Percentiles rank a stretch among this genome's conserved stretches.
phyloP scores from a whole-genome alignment of 441 rosid species.

The Gossypium davidsonii region DNA sequence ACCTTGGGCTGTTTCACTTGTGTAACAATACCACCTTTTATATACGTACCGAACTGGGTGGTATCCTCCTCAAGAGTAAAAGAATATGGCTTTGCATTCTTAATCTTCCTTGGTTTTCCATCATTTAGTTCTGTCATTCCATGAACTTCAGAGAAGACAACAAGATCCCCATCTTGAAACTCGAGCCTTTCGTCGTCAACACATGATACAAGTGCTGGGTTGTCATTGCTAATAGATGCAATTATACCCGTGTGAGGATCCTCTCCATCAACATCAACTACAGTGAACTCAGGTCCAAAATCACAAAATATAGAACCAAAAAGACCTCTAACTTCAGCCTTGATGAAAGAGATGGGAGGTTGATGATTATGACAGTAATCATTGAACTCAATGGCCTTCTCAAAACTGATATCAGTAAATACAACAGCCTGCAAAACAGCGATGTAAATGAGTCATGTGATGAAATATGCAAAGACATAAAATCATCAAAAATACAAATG shows the following conservation, averaged over 20 bases:
- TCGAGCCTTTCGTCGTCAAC: constrained; percentile 97
- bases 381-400: constrained; percentile 71
- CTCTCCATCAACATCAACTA: constrained; percentile 86
- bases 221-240: constrained; percentile 88
- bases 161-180: constrained; percentile 90
- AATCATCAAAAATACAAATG: neutral
- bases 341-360: constrained; percentile 85
- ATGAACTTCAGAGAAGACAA: constrained; percentile 80
- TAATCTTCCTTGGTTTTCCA: constrained; percentile 85
- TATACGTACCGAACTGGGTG: constrained; percentile 44
- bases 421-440: constrained; percentile 65
- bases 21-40: constrained; percentile 92
- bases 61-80: constrained; percentile 85
- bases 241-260: constrained; percentile 91
- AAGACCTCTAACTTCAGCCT: constrained; percentile 92
- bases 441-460: neutral
- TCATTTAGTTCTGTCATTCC: constrained; percentile 95
- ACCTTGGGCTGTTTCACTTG: constrained; percentile 88
- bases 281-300: constrained; percentile 86
- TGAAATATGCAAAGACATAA: neutral
- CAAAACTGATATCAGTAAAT: constrained; percentile 65
- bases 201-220: constrained; percentile 71
- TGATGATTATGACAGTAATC: constrained; percentile 76
- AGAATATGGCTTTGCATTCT: constrained; percentile 73
- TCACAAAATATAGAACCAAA: constrained; percentile 94